Conservation (phyloP, 2,329 filamentous ascomycete species). For the Fusarium chlamydosporum region DNA sequence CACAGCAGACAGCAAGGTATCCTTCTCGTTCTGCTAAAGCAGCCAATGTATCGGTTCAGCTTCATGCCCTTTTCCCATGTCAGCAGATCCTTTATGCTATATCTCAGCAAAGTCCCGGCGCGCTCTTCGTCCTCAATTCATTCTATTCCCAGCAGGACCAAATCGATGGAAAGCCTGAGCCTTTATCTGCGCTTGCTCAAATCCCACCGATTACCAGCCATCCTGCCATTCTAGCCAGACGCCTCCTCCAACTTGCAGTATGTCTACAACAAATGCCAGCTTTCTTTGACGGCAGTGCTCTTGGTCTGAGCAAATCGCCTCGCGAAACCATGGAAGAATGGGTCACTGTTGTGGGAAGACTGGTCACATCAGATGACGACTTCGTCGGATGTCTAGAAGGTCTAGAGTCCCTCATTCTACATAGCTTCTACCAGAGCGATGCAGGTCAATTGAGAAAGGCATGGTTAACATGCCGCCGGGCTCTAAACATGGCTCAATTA, state of each 20-base stretch:
- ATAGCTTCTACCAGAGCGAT: slow-evolving; percentile 65
- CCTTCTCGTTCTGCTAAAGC: slow-evolving; percentile 31
- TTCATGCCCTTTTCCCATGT: slow-evolving; percentile 46
- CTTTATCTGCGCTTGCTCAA: slow-evolving; percentile 46
- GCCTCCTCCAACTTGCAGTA: slow-evolving; percentile 62
- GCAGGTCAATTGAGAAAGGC: slow-evolving; percentile 67
- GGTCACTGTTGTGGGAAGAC: slow-evolving; percentile 52
- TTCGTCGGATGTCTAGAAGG: slow-evolving; percentile 67
- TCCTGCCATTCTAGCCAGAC: slow-evolving; percentile 63
- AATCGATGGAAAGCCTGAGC: slow-evolving; percentile 53
- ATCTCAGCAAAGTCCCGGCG: slow-evolving; percentile 45
- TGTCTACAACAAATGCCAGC: slow-evolving; percentile 63
- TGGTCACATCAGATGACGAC: slow-evolving; percentile 66
- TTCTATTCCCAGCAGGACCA: slow-evolving; percentile 52
- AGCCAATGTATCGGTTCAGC: slow-evolving; percentile 30
- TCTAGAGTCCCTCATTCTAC: slow-evolving; percentile 65
- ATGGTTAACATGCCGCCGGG: slow-evolving; percentile 66
- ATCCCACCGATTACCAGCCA: slow-evolving; percentile 60
- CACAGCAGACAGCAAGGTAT: slow-evolving; percentile 7
- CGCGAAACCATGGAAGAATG: slow-evolving; percentile 50
- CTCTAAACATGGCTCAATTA: slow-evolving; percentile 65
- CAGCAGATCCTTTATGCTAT: slow-evolving; percentile 44
- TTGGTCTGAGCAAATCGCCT: slow-evolving; percentile 43
- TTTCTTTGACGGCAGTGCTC: slow-evolving; percentile 45
- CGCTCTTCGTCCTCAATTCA: slow-evolving; percentile 48